These are phyloP conservation scores for Melampsora abietis-canadensis DNA, from an alignment of 1,284 basidiomycete species.

Conservation along the genomic window DNA sequence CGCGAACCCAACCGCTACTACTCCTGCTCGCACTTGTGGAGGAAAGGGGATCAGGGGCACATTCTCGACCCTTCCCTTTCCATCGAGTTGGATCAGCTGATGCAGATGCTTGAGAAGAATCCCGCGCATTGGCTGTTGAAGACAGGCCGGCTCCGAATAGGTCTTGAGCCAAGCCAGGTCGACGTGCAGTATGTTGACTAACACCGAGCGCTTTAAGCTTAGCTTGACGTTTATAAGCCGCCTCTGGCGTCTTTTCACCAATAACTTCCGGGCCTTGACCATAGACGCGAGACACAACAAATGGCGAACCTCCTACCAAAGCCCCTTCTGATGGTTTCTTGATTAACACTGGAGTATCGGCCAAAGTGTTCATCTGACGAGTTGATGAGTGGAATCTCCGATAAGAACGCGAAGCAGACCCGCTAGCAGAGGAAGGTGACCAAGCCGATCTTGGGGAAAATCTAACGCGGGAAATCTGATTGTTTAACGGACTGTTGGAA, in stretches of 20 bases:
- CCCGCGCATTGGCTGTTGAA: not conserved
- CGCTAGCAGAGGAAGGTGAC: conserved; percentile 10
- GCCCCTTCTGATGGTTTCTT: conserved; percentile 37
- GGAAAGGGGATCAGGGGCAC: not conserved
- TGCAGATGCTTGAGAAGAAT: not conserved
- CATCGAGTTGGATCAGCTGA: not conserved
- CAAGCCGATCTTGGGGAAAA: conserved; percentile 25
- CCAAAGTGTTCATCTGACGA: conserved; percentile 7
- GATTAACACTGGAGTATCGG: conserved; percentile 32
- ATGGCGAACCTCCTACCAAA: conserved; percentile 31
- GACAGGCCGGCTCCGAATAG: conserved; percentile 20
- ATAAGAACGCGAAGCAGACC: conserved; percentile 3
- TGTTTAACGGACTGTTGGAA: not conserved
- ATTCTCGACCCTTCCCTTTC: not conserved
- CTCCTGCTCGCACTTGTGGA: not conserved
- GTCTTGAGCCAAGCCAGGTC: conserved; percentile 31
- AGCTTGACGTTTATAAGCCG: conserved; percentile 17
- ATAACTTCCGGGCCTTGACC: conserved; percentile 39
- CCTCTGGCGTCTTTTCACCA: conserved; percentile 23
- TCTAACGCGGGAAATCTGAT: conserved; percentile 8
- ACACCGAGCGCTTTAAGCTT: conserved; percentile 20
- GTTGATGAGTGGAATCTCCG: not conserved
- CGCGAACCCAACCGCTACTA: conserved; percentile 30
- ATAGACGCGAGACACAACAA: conserved; percentile 37
- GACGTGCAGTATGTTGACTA: not conserved